Conservation (phyloP, 257 asterid species). For the Plantago ovata region DNA sequence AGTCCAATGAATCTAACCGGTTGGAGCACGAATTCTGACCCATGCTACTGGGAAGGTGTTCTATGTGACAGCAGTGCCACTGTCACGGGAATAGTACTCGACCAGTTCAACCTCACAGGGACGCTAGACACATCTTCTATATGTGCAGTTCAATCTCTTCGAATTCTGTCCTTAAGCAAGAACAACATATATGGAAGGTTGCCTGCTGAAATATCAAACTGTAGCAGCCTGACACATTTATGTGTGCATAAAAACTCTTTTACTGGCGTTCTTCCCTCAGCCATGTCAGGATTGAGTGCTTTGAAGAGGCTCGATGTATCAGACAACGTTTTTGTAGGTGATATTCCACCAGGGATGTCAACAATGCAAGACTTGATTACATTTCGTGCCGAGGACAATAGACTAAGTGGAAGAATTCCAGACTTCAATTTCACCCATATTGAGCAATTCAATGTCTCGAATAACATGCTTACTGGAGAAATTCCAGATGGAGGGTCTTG, state of each 20-base stretch:
- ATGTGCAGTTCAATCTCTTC: constrained; percentile 26
- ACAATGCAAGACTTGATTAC: too few species aligned
- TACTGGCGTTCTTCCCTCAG: constrained; percentile 25
- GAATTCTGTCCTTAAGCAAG: constrained; percentile 25
- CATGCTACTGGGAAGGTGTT: constrained; percentile 43
- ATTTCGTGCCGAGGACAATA: too few species aligned
- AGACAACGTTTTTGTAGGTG: too few species aligned
- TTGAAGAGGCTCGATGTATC: constrained; percentile 32
- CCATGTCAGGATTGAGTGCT: constrained; percentile 26
- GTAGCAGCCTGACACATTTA: constrained; percentile 30
- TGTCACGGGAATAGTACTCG: constrained; percentile 31
- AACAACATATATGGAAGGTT: constrained; percentile 27
- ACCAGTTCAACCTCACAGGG: constrained; percentile 30
- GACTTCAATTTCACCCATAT: constrained; percentile 31
- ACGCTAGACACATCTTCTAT: constrained; percentile 30
- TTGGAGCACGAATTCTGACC: constrained; percentile 39
- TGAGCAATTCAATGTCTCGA: constrained; percentile 18
- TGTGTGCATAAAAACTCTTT: constrained; percentile 26
- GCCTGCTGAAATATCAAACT: constrained; percentile 34
- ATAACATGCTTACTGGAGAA: constrained; percentile 26
- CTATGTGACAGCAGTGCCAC: constrained; percentile 21
- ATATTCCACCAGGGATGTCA: too few species aligned
- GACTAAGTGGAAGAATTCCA: constrained; percentile 33
- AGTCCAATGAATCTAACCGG: constrained; percentile 24
- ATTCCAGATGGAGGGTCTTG: constrained; percentile 25